Conservation (phyloP, 2,329 filamentous ascomycete species). For the Acrocalymma vagum region DNA sequence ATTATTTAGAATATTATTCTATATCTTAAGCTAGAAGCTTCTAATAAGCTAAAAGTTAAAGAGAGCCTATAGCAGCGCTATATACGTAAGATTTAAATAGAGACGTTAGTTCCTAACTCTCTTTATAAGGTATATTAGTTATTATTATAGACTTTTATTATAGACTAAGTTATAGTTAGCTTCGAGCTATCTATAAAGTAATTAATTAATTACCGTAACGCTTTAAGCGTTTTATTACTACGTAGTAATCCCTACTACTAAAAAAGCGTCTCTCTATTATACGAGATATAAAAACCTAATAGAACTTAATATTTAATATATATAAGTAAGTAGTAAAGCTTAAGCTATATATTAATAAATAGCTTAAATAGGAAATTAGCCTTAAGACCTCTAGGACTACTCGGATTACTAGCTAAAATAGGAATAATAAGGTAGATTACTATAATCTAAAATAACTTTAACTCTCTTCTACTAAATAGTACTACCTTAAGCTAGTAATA, state of each 20-base stretch:
- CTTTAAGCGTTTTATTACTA: conserved; percentile 5
- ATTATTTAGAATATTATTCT: conserved; percentile 6
- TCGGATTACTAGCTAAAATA: background rate
- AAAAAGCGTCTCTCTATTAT: conserved; percentile 5
- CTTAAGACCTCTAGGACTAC: background rate
- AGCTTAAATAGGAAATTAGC: conserved; percentile 11
- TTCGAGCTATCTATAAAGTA: conserved; percentile 2
- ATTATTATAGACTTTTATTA: conserved; percentile 3
- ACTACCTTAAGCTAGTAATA: conserved; percentile 7
- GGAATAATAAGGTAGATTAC: conserved; percentile 4
- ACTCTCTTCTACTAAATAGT: conserved; percentile 6
- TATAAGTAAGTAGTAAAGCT: conserved; percentile 8
- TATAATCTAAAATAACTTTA: conserved; percentile 8
- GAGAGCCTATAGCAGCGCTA: background rate
- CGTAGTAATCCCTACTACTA: background rate
- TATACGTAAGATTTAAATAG: conserved; percentile 2
- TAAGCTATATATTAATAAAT: conserved; percentile 16
- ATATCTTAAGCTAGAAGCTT: conserved; percentile 3
- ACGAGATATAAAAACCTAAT: conserved; percentile 8
- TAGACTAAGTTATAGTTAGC: background rate
- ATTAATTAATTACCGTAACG: conserved; percentile 1
- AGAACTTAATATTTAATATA: conserved; percentile 18
- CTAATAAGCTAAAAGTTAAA: background rate
- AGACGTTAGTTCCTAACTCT: background rate
- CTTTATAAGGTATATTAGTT: background rate